These are phyloP conservation scores for Camellia japonica DNA, from an alignment of 148 eudicot species.

Conservation along the genomic window DNA sequence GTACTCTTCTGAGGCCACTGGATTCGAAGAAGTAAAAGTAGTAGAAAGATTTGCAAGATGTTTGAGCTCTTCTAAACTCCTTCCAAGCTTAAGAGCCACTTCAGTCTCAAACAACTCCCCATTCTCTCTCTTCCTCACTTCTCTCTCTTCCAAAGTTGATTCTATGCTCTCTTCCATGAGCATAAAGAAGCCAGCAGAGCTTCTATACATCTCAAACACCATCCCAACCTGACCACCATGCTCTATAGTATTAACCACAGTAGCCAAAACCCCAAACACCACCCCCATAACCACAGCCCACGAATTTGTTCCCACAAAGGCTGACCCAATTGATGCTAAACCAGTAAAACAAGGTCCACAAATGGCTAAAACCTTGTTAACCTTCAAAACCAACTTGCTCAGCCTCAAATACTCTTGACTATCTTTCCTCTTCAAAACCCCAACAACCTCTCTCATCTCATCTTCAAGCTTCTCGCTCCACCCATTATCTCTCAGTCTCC, in stretches of 20 bases:
- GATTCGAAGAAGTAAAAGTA: not conserved
- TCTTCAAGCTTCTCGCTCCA: constrained; percentile 18
- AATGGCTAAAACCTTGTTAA: constrained; percentile 16
- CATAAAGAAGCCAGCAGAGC: constrained; percentile 9
- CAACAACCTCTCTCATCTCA: constrained; percentile 11
- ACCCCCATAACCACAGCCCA: constrained; percentile 17
- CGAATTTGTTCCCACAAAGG: not conserved
- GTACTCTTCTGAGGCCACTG: not conserved
- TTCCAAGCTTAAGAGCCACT: constrained; percentile 16
- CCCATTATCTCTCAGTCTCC: not conserved
- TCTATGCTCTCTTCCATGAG: constrained; percentile 19
- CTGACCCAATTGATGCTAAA: constrained; percentile 7
- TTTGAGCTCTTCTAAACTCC: constrained; percentile 12
- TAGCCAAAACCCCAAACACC: constrained; percentile 2
- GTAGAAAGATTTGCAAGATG: constrained; percentile 2
- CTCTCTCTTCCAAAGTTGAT: constrained; percentile 1
- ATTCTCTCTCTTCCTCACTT: constrained; percentile 6
- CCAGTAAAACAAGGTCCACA: constrained; percentile 12
- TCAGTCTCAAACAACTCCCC: constrained; percentile 15
- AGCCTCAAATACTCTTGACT: constrained; percentile 18
- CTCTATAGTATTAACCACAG: constrained; percentile 15
- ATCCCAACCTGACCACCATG: constrained; percentile 17
- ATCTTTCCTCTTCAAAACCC: constrained; percentile 14
- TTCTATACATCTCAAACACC: constrained; percentile 21
- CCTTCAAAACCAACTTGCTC: constrained; percentile 10